Evolutionary conservation across 1,284 basidiomycete species (phyloP).

Genomic region (Irpex lacteus): DNA sequence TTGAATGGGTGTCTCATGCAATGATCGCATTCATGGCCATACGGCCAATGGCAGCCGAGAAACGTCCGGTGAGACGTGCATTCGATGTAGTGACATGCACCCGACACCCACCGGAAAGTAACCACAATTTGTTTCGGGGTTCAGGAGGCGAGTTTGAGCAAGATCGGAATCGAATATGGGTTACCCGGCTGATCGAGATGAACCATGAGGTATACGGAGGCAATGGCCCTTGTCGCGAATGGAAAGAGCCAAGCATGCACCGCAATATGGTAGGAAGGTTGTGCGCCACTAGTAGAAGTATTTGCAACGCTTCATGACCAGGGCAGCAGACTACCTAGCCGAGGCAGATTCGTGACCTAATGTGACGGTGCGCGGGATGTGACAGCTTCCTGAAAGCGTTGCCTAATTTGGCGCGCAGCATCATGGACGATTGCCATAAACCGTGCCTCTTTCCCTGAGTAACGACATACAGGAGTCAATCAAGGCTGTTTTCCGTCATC

Average conservation of each 20-base stretch:
- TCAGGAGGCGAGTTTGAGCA: slow-evolving; percentile 7
- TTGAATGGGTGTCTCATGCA: neutral
- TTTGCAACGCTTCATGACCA: slow-evolving; percentile 12
- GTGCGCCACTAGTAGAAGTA: neutral
- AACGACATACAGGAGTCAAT: neutral
- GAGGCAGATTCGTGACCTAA: slow-evolving; percentile 5
- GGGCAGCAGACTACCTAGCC: slow-evolving; percentile 2
- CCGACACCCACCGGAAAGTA: slow-evolving; percentile 14
- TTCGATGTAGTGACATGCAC: slow-evolving; percentile 9
- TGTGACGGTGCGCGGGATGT: slow-evolving; percentile 3
- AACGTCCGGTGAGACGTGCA: slow-evolving; percentile 14
- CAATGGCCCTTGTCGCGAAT: slow-evolving; percentile 1
- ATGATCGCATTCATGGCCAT: slow-evolving; percentile 8
- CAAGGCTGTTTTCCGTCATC: neutral
- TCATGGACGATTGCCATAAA: slow-evolving; percentile 11
- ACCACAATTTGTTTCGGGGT: neutral
- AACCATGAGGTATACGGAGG: slow-evolving; percentile 11
- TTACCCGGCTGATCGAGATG: slow-evolving; percentile 8
- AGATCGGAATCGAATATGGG: slow-evolving; percentile 7
- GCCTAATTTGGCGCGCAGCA: slow-evolving; percentile 11
- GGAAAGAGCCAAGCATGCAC: slow-evolving; percentile 5
- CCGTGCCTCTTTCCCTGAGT: slow-evolving; percentile 12
- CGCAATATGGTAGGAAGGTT: slow-evolving; percentile 5
- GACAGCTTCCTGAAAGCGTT: slow-evolving; percentile 16
- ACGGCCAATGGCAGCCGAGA: slow-evolving; percentile 14